Evolutionary conservation across 179 eudicot genomes (phyloP).

Genomic region (Silene coronaria): DNA sequence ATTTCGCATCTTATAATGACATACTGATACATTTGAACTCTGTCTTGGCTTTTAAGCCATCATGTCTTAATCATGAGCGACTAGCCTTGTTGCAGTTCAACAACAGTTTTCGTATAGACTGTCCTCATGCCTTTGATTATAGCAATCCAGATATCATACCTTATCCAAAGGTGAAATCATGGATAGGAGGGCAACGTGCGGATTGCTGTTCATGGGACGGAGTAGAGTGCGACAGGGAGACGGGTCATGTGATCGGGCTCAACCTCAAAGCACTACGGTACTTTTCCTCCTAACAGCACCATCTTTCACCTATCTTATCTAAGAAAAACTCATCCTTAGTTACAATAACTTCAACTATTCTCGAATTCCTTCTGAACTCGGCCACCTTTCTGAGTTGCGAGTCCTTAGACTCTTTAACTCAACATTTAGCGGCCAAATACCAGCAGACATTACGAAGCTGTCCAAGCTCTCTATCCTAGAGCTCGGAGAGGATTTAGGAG

Average conservation of each 20-base stretch:
- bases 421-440: conserved; percentile 16
- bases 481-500: conserved; percentile 5
- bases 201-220: too few relatives aligned
- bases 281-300: conserved; percentile 16
- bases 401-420: conserved; percentile 25
- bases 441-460: conserved; percentile 30
- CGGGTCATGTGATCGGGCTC: too few relatives aligned
- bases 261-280: not conserved
- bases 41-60: not conserved
- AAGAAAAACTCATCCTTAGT: conserved; percentile 14
- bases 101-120: not conserved
- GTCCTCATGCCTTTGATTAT: not conserved
- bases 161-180: not conserved
- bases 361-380: conserved; percentile 25
- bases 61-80: not conserved
- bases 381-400: conserved; percentile 20
- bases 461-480: conserved; percentile 20
- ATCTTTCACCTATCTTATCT: conserved; percentile 26
- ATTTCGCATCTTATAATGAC: not conserved
- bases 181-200: not conserved
- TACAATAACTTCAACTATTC: conserved; percentile 16
- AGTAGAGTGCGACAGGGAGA: too few relatives aligned
- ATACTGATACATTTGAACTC: not conserved
- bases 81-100: not conserved
- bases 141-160: not conserved